phyloP scores from a whole-genome alignment of 2,329 filamentous ascomycete species.

The Phyllosticta capitalensis region DNA sequence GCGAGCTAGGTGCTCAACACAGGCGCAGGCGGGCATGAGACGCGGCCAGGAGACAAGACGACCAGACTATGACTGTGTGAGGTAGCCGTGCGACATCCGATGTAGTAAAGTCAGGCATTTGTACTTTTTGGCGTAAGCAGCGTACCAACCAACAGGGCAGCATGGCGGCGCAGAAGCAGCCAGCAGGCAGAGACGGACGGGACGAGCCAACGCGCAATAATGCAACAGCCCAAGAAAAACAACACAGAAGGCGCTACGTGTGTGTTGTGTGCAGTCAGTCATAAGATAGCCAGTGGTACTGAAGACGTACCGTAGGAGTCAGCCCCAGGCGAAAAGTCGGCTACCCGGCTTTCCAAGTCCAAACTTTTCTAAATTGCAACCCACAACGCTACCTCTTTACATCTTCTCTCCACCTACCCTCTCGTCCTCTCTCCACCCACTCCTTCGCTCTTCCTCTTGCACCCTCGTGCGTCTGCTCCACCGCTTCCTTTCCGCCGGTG shows the following conservation, averaged over 20 bases:
- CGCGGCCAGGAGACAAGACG: too few species aligned
- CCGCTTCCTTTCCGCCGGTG: not conserved
- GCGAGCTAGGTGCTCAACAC: too few species aligned
- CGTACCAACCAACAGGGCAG: too few species aligned
- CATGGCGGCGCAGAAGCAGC: not conserved
- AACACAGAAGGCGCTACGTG: too few species aligned
- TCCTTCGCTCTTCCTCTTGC: not conserved
- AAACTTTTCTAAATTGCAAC: not conserved
- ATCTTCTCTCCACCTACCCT: not conserved
- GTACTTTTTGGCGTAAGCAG: too few species aligned
- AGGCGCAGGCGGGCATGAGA: too few species aligned
- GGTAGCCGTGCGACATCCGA: too few species aligned
- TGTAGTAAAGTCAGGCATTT: too few species aligned
- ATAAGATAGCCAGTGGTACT: too few species aligned
- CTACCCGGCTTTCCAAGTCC: not conserved
- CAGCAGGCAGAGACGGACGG: not conserved
- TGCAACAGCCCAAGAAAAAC: too few species aligned
- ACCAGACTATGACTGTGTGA: too few species aligned
- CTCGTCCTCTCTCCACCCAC: not conserved
- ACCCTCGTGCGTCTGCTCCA: not conserved
- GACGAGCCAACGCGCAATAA: not conserved
- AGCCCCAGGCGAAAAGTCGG: not conserved
- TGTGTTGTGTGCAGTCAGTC: too few species aligned
- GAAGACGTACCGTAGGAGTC: not conserved
- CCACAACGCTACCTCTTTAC: not conserved